These are phyloP conservation scores for Nakataea oryzae DNA, from an alignment of 2,329 filamentous ascomycete species.

Conservation along the genomic window DNA sequence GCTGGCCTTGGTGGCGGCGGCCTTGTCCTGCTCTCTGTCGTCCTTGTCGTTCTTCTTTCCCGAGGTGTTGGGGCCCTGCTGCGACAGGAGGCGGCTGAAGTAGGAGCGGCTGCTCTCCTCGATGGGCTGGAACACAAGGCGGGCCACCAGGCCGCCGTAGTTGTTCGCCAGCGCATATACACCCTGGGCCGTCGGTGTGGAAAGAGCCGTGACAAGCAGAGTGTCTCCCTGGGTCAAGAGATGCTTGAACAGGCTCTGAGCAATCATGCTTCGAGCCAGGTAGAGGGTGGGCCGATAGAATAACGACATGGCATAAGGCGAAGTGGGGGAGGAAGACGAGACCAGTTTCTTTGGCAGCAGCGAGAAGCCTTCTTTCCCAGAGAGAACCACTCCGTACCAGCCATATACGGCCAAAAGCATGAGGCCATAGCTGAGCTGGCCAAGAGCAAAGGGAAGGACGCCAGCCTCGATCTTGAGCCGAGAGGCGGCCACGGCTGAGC, in stretches of 20 bases:
- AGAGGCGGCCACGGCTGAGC: slow-evolving; percentile 44
- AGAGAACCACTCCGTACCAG: slow-evolving; percentile 45
- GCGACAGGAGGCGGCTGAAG: slow-evolving; percentile 67
- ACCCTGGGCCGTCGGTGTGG: slow-evolving; percentile 72
- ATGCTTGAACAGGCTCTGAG: slow-evolving; percentile 86
- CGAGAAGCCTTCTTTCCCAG: slow-evolving; percentile 54
- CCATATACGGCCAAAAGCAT: slow-evolving; percentile 62
- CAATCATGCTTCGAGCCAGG: slow-evolving; percentile 71
- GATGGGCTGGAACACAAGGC: slow-evolving; percentile 86
- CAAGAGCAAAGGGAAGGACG: slow-evolving; percentile 79
- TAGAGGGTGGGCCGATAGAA: slow-evolving; percentile 63
- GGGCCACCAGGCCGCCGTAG: slow-evolving; percentile 80
- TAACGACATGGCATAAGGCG: slow-evolving; percentile 39
- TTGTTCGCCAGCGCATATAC: slow-evolving; percentile 90
- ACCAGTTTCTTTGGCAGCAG: slow-evolving; percentile 41
- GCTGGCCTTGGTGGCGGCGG: slow-evolving; percentile 39
- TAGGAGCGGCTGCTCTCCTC: slow-evolving; percentile 88
- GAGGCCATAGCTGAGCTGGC: slow-evolving; percentile 68
- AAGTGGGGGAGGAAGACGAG: slow-evolving; percentile 6
- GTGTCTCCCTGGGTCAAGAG: slow-evolving; percentile 91
- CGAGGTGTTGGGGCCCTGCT: slow-evolving; percentile 12
- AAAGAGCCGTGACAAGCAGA: slow-evolving; percentile 70
- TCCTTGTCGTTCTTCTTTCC: slow-evolving; percentile 6
- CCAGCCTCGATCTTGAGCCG: slow-evolving; percentile 46
- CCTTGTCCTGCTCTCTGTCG: slow-evolving; percentile 35